Conservation (phyloP, 2,329 filamentous ascomycete genomes). For the Periconia digitata region DNA sequence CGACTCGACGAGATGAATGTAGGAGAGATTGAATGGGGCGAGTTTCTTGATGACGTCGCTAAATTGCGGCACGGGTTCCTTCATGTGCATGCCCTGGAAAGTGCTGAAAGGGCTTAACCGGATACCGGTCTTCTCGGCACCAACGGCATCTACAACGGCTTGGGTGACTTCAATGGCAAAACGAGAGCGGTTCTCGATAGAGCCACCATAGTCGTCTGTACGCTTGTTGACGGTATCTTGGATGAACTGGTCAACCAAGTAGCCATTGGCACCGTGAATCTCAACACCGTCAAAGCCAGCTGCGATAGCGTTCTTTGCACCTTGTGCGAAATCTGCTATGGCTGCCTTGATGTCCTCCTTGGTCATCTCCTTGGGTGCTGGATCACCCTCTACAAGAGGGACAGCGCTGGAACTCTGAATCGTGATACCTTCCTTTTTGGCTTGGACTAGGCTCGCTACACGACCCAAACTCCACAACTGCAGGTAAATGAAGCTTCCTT, state of each 20-base stretch:
- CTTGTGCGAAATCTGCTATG: slow-evolving; percentile 43
- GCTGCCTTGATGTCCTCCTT: slow-evolving; percentile 44
- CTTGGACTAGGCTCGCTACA: slow-evolving; percentile 46
- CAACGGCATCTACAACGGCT: slow-evolving; percentile 54
- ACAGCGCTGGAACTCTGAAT: slow-evolving; percentile 37
- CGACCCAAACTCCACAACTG: slow-evolving; percentile 67
- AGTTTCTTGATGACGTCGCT: slow-evolving; percentile 57
- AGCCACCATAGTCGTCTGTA: slow-evolving; percentile 52
- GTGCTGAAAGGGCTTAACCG: slow-evolving; percentile 62
- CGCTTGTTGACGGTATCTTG: slow-evolving; percentile 60
- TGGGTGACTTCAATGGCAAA: slow-evolving; percentile 58
- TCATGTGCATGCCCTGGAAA: slow-evolving; percentile 67
- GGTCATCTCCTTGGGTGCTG: slow-evolving; percentile 41
- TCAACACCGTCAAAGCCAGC: slow-evolving; percentile 66
- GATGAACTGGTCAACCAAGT: slow-evolving; percentile 68
- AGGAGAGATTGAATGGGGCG: slow-evolving; percentile 55
- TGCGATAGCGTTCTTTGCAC: slow-evolving; percentile 49
- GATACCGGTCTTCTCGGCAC: slow-evolving; percentile 60
- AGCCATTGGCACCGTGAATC: slow-evolving; percentile 62
- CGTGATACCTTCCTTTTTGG: slow-evolving; percentile 39
- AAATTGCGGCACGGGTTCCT: slow-evolving; percentile 65
- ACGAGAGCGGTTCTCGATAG: slow-evolving; percentile 54
- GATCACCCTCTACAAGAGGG: slow-evolving; percentile 48
- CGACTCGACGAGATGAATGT: slow-evolving; percentile 57
- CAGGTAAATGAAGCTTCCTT: slow-evolving; percentile 61